Evolutionary conservation across 257 asterid genomes (phyloP).

Genomic region (Eucommia ulmoides): DNA sequence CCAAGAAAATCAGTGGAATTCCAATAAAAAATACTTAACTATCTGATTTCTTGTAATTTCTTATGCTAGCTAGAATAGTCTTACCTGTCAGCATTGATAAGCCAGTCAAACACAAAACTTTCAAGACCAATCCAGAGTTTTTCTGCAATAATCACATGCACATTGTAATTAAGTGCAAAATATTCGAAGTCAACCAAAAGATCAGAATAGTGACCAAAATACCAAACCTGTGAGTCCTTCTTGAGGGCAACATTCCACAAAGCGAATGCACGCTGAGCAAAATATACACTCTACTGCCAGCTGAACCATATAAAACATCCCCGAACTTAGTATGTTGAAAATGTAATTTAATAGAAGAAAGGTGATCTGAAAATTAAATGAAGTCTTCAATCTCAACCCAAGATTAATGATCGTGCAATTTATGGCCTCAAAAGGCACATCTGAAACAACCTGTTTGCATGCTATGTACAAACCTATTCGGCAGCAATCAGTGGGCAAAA

Average conservation of each 20-base stretch:
- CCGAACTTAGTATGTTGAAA: no score
- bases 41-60: not conserved
- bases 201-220: slow-evolving; percentile 5
- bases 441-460: no score
- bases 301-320: slow-evolving; percentile 47
- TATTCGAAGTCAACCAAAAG: not conserved
- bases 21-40: not conserved
- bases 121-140: slow-evolving; percentile 97
- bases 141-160: slow-evolving; percentile 42
- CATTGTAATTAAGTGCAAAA: slow-evolving; percentile 12
- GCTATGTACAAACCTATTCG: no score
- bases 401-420: no score
- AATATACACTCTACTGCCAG: slow-evolving; percentile 98
- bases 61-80: slow-evolving; percentile 9
- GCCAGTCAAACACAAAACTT: slow-evolving; percentile 97
- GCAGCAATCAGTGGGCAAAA: no score
- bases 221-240: slow-evolving; percentile 93
- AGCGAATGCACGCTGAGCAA: slow-evolving; percentile 99
- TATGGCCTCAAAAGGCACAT: no score
- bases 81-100: slow-evolving; percentile 97
- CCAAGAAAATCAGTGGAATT: not conserved
- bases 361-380: no score
- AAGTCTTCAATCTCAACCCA: no score
- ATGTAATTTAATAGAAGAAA: no score
- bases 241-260: slow-evolving; percentile 98